Evolutionary conservation across 495 filamentous ascomycete species (phyloP), one percentile per base, ranked within the genome.

Genomic region (Hypoxylon intermedium): DNA sequence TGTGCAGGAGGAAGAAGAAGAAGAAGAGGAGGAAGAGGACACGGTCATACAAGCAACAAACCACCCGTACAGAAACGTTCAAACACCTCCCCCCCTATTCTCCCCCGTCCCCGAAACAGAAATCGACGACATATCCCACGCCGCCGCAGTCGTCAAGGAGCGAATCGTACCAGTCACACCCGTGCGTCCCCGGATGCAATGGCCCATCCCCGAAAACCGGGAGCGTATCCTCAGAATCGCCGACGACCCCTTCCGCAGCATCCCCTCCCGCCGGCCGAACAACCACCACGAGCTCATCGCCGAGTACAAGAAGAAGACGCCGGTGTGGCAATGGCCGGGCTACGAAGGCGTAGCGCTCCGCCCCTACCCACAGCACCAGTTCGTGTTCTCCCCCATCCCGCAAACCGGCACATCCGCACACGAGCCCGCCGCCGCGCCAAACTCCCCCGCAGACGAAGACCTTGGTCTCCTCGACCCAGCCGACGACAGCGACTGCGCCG

Each of bases 291-390:
- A 65, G 37, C 40, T 65, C n/a, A 21, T 59, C 9, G 61, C 61
- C 9, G 54, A 59, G 31, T 59, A 65, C 20, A 65, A 65, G 49
- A 65, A 65, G 40, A 55, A 59, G 44, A 65, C 61, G 30, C 54
- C 61, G n/a, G 61, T 65, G 12, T 65, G 31, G 15, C 16, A 44
- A 3, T 59, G 23, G 12, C 61, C 61, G 0, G 54, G 55, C 1
- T 55, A 65, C 45, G 49, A 53, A 19, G 24, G 3, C 11, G n/a
- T 42, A 12, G 34, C 26, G 13, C 3, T 1, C 4, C 13, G 9
- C n/a, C n/a, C n/a, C n/a, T n/a, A n/a, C n/a, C n/a, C n/a, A n/a
- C n/a, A n/a, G n/a, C n/a, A n/a, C n/a, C n/a, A n/a, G n/a, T n/a
- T n/a, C n/a, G n/a, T n/a, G n/a, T n/a, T n/a, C n/a, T n/a, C n/a